Conservation (phyloP, 2,329 filamentous ascomycete species). For the Gremmenia infestans region DNA sequence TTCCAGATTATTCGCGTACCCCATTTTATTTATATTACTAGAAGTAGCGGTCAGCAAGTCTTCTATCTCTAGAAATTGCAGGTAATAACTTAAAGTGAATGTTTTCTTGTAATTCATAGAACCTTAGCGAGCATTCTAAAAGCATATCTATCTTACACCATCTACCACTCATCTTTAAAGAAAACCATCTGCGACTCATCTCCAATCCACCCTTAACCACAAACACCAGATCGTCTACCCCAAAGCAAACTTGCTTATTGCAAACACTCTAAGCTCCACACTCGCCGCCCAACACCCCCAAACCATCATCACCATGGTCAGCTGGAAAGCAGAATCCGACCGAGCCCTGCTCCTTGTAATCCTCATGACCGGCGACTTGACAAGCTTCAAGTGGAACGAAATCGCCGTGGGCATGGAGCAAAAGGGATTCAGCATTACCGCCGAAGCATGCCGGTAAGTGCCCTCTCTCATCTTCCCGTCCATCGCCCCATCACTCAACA, state of each 20-base stretch:
- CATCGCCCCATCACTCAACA: too few species aligned
- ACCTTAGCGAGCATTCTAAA: too few species aligned
- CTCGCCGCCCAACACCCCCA: neutral
- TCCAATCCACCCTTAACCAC: neutral
- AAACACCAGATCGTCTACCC: neutral
- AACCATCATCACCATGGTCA: slow-evolving; percentile 14
- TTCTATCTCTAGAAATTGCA: neutral
- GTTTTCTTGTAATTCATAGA: neutral
- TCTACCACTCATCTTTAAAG: neutral
- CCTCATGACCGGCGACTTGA: slow-evolving; percentile 24
- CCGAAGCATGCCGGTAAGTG: slow-evolving; percentile 30
- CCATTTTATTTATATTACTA: neutral
- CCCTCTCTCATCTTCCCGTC: neutral
- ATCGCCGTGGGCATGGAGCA: slow-evolving; percentile 18
- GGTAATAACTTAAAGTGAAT: neutral
- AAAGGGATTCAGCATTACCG: slow-evolving; percentile 24
- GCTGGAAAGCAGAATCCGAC: slow-evolving; percentile 26
- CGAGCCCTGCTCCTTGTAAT: slow-evolving; percentile 28
- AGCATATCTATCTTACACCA: slow-evolving; percentile 2
- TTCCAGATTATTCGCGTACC: neutral
- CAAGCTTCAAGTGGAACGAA: slow-evolving; percentile 21
- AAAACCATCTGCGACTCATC: neutral
- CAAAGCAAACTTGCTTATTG: neutral
- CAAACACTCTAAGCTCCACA: neutral
- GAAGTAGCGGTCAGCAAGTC: neutral